Evolutionary conservation across 306 rosid genomes (phyloP).

Genomic region (Pyrus bretschneideri): DNA sequence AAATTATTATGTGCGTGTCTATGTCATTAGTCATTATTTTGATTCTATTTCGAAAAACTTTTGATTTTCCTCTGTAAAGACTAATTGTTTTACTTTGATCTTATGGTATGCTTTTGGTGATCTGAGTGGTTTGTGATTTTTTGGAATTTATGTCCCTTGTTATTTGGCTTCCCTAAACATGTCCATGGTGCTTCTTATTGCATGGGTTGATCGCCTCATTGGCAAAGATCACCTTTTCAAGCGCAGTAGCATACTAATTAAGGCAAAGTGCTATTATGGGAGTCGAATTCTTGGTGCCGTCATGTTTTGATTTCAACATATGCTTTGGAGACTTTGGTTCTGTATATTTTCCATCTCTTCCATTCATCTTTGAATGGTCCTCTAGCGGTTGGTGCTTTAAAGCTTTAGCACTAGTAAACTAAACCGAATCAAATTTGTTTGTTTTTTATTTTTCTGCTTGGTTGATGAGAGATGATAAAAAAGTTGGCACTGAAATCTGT

Average conservation of each 20-base stretch:
- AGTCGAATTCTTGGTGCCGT: constrained; percentile 85
- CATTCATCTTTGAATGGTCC: constrained; percentile 74
- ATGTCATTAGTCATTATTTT: background rate
- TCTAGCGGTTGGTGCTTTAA: constrained; percentile 59
- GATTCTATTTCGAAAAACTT: background rate
- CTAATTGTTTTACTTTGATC: background rate
- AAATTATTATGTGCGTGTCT: background rate
- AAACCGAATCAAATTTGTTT: too few species aligned
- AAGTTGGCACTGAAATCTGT: too few species aligned
- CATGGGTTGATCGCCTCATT: constrained; percentile 67
- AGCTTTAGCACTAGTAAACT: background rate
- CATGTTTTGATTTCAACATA: constrained; percentile 92
- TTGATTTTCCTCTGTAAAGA: background rate
- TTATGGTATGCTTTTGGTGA: background rate
- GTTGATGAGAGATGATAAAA: too few species aligned
- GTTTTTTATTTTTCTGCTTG: too few species aligned
- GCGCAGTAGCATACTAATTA: constrained; percentile 72
- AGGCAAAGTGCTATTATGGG: constrained; percentile 96
- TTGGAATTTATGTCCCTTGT: background rate
- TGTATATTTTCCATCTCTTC: constrained; percentile 77
- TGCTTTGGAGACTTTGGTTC: constrained; percentile 86
- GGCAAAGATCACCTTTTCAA: constrained; percentile 82
- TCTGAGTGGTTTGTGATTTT: background rate
- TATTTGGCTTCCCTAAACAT: background rate
- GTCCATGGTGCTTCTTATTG: background rate